Evolutionary conservation across 345 rosid genomes (phyloP).

Genomic region (Barbarea vulgaris): DNA sequence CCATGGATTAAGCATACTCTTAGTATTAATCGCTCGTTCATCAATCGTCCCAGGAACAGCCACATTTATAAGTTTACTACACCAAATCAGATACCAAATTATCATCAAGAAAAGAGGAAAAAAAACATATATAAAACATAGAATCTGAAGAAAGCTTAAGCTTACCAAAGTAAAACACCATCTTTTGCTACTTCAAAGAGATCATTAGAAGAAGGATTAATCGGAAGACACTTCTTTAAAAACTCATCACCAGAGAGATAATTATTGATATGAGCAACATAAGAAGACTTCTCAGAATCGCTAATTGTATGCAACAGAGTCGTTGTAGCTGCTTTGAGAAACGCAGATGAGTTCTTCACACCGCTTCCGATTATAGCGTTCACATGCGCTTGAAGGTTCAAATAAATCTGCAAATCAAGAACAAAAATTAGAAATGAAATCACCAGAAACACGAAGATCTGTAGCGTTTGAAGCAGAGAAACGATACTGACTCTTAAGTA

Average conservation of each 20-base stretch:
- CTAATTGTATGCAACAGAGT: conserved; percentile 93
- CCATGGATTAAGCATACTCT: conserved; percentile 97
- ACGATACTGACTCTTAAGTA: conserved; percentile 68
- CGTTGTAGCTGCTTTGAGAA: conserved; percentile 94
- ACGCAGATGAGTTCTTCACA: conserved; percentile 83
- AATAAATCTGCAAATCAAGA: conserved; percentile 60
- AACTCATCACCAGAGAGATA: conserved; percentile 83
- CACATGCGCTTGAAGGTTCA: conserved; percentile 84
- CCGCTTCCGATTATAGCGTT: conserved; percentile 77
- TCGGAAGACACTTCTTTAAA: conserved; percentile 71
- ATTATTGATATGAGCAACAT: conserved; percentile 88
- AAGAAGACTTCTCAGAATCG: conserved; percentile 91
- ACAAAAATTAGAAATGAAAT: neutral
- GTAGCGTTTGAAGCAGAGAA: neutral
- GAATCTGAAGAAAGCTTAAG: neutral
- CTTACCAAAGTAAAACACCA: conserved; percentile 93
- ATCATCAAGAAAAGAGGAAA: neutral
- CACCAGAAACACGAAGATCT: conserved; percentile 15
- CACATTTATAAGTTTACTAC: conserved; percentile 96
- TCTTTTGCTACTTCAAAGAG: conserved; percentile 93
- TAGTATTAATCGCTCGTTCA: conserved; percentile 95
- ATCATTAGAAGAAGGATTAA: conserved; percentile 85
- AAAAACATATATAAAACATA: neutral
- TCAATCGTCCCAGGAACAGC: conserved; percentile 99
- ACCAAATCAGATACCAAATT: conserved; percentile 14